phyloP scores from a whole-genome alignment of 805 yeast species.

The Myxozyma monticola region DNA sequence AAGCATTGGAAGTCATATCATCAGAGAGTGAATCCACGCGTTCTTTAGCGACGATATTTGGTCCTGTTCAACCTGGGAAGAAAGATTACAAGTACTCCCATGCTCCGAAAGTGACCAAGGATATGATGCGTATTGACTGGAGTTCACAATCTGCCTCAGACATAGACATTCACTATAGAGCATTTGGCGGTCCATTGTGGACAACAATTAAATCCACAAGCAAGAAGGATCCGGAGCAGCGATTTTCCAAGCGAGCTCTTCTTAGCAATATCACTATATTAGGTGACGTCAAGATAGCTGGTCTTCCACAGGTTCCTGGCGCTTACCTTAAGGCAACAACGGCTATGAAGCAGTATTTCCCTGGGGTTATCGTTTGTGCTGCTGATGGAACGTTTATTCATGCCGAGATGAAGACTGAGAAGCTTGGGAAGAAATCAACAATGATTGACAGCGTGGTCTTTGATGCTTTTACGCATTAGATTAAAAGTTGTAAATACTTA shows the following conservation, averaged over 20 bases:
- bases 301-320: neutral
- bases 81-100: constrained; percentile 5
- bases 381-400: neutral
- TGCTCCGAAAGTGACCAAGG: constrained; percentile 21
- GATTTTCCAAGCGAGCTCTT: constrained; percentile 3
- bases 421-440: neutral
- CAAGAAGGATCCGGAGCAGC: neutral
- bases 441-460: neutral
- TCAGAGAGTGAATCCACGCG: neutral
- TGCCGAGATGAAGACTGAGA: constrained; percentile 9
- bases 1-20: constrained; percentile 41
- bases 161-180: constrained; percentile 22
- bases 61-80: neutral
- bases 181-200: constrained; percentile 28
- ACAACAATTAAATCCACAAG: constrained; percentile 5
- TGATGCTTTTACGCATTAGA: neutral
- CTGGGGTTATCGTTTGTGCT: constrained; percentile 4
- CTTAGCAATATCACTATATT: constrained; percentile 1
- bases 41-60: neutral
- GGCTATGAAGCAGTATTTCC: neutral
- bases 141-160: constrained; percentile 5
- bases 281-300: neutral
- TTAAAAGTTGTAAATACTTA: too few species aligned
- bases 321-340: neutral
- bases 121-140: constrained; percentile 12